Conservation (phyloP, 106 monocot species). For the Hemerocallis citrina region DNA sequence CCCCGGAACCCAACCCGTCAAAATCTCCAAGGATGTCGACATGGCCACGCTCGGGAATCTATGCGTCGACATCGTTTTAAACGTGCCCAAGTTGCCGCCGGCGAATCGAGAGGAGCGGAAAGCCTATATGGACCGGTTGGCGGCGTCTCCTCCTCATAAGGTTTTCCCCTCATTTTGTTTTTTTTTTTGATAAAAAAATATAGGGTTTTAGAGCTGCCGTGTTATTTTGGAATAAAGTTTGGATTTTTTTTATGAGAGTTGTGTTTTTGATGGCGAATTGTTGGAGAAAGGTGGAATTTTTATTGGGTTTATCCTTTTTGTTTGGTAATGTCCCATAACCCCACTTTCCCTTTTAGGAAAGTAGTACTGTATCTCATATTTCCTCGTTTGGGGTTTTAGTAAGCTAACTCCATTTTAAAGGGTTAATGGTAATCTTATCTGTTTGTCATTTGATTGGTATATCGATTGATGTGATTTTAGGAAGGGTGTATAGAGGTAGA, state of each 20-base stretch:
- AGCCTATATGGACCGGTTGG: constrained; percentile 67
- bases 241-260: background rate
- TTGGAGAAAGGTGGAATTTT: background rate
- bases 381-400: no score
- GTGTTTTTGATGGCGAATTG: background rate
- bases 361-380: no score
- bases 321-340: background rate
- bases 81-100: constrained; percentile 70
- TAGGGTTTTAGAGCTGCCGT: no score
- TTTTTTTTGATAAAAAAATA: background rate
- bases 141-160: constrained; percentile 80
- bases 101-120: constrained; percentile 30
- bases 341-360: background rate
- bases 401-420: no score
- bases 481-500: no score
- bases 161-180: constrained; percentile 12
- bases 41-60: constrained; percentile 88
- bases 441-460: no score
- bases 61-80: constrained; percentile 80
- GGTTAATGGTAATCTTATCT: no score
- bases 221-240: no score
- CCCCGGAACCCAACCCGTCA: background rate
- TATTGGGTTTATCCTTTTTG: background rate
- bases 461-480: no score
- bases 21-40: constrained; percentile 28